These are phyloP conservation scores for Boletus subcaerulescens DNA, from an alignment of 768 basidiomycete species.

Conservation along the genomic window DNA sequence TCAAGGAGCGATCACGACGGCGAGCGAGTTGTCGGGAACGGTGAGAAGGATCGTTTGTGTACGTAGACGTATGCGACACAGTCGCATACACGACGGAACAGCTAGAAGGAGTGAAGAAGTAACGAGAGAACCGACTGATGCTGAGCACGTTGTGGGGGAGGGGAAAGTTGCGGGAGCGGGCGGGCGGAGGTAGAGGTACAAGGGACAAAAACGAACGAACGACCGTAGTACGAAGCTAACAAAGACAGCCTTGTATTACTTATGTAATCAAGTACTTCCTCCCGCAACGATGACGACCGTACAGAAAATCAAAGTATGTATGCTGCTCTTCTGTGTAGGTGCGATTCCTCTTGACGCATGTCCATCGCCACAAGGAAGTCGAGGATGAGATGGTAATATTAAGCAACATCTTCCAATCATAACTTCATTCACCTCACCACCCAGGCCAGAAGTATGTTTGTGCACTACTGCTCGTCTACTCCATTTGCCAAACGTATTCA, in stretches of 20 bases:
- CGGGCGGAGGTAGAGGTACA: conserved; percentile 10
- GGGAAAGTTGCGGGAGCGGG: conserved; percentile 17
- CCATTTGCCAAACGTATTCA: conserved; percentile 10
- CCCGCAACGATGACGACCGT: conserved; percentile 68
- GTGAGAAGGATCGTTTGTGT: conserved; percentile 24
- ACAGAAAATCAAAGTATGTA: conserved; percentile 78
- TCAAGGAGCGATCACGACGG: conserved; percentile 21
- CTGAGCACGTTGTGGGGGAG: conserved; percentile 8
- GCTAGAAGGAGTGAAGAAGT: conserved; percentile 21
- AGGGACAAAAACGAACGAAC: conserved; percentile 7
- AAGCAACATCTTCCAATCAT: conserved; percentile 8
- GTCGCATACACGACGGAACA: conserved; percentile 30
- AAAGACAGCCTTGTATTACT: conserved; percentile 1
- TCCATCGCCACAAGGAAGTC: conserved; percentile 59
- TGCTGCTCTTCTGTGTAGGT: conserved; percentile 16
- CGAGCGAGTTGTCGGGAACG: conserved; percentile 23
- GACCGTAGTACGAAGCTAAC: neutral
- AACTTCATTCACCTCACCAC: conserved; percentile 28
- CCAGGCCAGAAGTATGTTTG: conserved; percentile 74
- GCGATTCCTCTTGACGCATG: conserved; percentile 8
- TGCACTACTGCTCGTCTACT: conserved; percentile 9
- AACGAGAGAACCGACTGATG: conserved; percentile 21
- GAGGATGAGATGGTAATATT: conserved; percentile 92
- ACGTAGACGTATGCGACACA: conserved; percentile 30
- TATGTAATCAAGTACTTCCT: conserved; percentile 10